Percentiles rank a stretch among this genome's conserved stretches.
These are phyloP conservation scores for Candida ascalaphidarum DNA, from an alignment of 805 yeast genomes.

Conservation along the genomic window DNA sequence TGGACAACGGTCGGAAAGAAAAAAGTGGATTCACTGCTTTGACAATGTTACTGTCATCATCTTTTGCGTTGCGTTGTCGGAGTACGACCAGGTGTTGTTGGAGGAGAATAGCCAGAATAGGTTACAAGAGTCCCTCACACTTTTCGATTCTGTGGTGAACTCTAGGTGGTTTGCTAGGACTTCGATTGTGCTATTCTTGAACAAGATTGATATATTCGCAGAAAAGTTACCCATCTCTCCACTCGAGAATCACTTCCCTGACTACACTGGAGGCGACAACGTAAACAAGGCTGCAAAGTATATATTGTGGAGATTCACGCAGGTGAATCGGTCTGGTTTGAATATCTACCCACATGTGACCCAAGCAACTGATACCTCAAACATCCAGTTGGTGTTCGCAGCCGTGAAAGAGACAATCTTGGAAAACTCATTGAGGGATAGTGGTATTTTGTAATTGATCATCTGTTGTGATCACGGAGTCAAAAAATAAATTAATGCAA, in stretches of 20 bases:
- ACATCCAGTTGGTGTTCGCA: constrained; percentile 77
- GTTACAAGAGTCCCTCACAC: constrained; percentile 47
- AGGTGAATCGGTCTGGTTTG: constrained; percentile 72
- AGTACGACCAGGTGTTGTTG: constrained; percentile 78
- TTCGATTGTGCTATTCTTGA: constrained; percentile 76
- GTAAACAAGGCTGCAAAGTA: constrained; percentile 88
- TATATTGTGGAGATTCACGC: constrained; percentile 83
- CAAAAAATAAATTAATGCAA: constrained; percentile 1
- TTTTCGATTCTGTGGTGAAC: constrained; percentile 86
- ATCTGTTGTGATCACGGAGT: no score
- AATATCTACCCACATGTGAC: constrained; percentile 87
- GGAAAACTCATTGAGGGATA: constrained; percentile 67
- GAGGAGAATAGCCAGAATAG: constrained; percentile 30
- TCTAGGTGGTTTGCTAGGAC: constrained; percentile 89
- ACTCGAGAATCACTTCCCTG: constrained; percentile 76
- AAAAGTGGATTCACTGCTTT: constrained; percentile 96
- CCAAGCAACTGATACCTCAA: constrained; percentile 89
- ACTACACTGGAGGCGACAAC: constrained; percentile 84
- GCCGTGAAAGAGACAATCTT: constrained; percentile 76
- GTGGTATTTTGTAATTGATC: constrained; percentile 61
- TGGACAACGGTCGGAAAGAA: constrained; percentile 92
- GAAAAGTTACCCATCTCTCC: constrained; percentile 80
- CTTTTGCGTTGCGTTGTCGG: constrained; percentile 86
- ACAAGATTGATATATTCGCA: constrained; percentile 85
- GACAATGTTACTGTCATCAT: constrained; percentile 86